Percentiles rank a stretch among this genome's conserved stretches.
Conservation (phyloP, 306 rosid genomes). For the Hylodesmum podocarpum region DNA sequence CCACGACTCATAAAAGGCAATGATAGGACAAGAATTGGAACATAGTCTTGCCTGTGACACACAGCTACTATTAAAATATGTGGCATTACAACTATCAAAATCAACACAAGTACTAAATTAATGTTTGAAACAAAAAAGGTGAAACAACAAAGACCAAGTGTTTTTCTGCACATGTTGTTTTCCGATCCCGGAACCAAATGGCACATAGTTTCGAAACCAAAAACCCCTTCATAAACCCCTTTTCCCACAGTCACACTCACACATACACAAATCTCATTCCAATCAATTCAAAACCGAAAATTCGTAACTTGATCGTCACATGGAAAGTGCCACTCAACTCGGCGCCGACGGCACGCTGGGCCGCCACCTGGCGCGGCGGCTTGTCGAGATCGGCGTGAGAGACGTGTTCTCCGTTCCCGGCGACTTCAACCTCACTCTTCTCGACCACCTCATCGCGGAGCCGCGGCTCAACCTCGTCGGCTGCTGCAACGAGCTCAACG, state of each 20-base stretch:
- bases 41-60: not conserved
- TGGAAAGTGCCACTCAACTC: constrained; percentile 40
- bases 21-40: not conserved
- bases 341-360: constrained; percentile 63
- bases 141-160: not conserved
- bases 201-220: constrained; percentile 38
- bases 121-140: not conserved
- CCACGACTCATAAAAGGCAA: not conserved
- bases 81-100: not conserved
- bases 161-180: not conserved
- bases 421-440: constrained; percentile 79
- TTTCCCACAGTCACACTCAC: not conserved
- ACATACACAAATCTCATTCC: not conserved
- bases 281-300: not conserved
- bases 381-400: constrained; percentile 56
- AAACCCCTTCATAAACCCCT: constrained; percentile 32
- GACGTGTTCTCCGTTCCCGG: constrained; percentile 90
- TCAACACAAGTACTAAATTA: not conserved
- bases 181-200: not conserved
- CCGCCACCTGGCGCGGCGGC: constrained; percentile 69
- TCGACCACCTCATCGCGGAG: constrained; percentile 75
- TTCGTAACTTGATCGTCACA: not conserved
- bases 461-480: constrained; percentile 71
- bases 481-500: constrained; percentile 94
- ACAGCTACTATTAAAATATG: too few species aligned